Evolutionary conservation across 345 rosid species (phyloP), one percentile per base, ranked within the genome.

Genomic region (Citrus maxima): DNA sequence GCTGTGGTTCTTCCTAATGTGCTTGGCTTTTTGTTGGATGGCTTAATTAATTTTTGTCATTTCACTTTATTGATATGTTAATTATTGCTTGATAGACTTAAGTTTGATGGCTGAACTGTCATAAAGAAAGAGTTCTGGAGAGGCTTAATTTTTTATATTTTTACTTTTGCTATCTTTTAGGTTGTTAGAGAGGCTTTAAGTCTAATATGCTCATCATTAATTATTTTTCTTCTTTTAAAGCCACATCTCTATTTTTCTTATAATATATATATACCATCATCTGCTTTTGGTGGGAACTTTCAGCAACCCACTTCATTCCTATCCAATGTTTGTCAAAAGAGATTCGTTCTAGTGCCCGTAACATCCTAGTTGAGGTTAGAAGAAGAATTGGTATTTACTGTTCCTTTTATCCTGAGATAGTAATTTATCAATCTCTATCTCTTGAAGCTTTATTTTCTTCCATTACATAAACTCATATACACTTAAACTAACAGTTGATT

Each of bases 261-360:
- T 75, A 27, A 49, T 64, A 46, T 46, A 46, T 46, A 22, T 46
- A 22, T 67, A 66, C 56, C 38, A 66, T 84, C 81, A 78, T 80
- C 82, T 86, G 74, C 83, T 79, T 72, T 77, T 80, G 85, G 80
- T 86, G 77, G 74, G 82, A 77, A 84, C 84, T 82, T 74, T 74
- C 87, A 84, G 80, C 86, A 77, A 81, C 83, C 74, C 77, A 77
- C 84, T 85, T 85, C 83, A 83, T 83, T 87, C 85, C 82, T 83
- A 77, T 84, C 84, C 83, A 76, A 71, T 79, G 83, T 79, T 84
- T 82, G 81, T 81, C 86, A 82, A 82, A 80, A 82, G 80, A 74
- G 78, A 68, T 82, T 82, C 83, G 73, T 77, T 70, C 68, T 79
- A 59, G 64, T 79, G 80, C 68, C 80, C 73, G 67, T 27, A 30